Conservation (phyloP, 768 basidiomycete species). For the Suillus bovinus region DNA sequence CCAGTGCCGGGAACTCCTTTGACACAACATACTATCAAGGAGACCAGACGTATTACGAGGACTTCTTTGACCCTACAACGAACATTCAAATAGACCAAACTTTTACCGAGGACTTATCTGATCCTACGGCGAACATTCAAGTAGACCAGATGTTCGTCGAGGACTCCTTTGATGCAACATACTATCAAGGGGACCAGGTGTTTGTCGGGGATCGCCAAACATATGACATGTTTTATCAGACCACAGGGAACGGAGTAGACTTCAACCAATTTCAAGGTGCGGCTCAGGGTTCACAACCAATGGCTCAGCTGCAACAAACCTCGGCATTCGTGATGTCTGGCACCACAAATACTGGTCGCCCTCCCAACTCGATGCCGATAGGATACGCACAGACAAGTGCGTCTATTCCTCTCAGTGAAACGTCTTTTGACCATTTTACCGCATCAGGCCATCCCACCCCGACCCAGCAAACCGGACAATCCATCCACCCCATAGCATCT, state of each 20-base stretch:
- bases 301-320: neutral
- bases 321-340: neutral
- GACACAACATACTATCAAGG: too few species aligned
- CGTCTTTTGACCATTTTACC: neutral
- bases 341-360: neutral
- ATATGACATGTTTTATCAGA: neutral
- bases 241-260: neutral
- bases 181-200: too few species aligned
- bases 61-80: too few species aligned
- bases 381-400: neutral
- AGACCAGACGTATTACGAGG: too few species aligned
- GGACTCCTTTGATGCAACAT: too few species aligned
- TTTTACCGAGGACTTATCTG: too few species aligned
- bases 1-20: too few species aligned
- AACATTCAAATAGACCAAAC: too few species aligned
- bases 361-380: neutral
- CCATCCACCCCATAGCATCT: neutral
- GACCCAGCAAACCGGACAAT: neutral
- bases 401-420: neutral
- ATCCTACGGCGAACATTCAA: too few species aligned
- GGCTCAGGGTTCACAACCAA: neutral
- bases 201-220: too few species aligned
- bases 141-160: too few species aligned
- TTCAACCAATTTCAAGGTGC: neutral
- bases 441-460: neutral